Evolutionary conservation across 208 protist species (phyloP), one percentile per base, ranked within the genome.

Genomic region (Acanthamoeba royreba): DNA sequence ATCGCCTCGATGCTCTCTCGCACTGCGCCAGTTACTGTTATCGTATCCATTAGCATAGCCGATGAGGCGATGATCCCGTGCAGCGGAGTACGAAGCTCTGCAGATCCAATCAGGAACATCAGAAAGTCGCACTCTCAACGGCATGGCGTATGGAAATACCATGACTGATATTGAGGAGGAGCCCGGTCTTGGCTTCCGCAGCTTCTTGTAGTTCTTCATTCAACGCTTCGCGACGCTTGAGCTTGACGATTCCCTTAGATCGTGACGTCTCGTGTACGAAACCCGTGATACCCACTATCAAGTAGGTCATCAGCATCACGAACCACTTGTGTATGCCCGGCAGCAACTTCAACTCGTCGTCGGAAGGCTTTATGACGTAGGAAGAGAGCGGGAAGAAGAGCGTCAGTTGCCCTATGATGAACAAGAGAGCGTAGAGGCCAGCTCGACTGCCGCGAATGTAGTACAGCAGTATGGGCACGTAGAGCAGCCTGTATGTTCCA

Each of bases 121-220:
- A 9, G 17, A 8, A 0, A 38, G 4, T 38, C 17, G 28, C 22
- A 31, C 58, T 38, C 45, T 4, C 38, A 79, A 45, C 17, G 66
- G 13, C n/a, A n/a, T 77, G 28, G 66, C 11, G 9, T 19, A 19
- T 19, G 33, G 55, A 28, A 33, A 28, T 17, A 87, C 83, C 87
- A 45, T 92, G 87, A 45, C 87, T 92, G 31, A 92, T 53, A 58
- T 92, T 92, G 87, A 55, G 43, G n/a, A 92, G 40, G 25, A 92
- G 28, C 5, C n/a, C 43, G 13, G 87, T 92, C 61, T 92, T 92
- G 87, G 87, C 87, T 33, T 69, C 17, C 5, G 87, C 28, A 8
- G 87, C 87, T 19, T 92, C 61, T n/a, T 92, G 87, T 5, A 92
- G 61, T 43, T 81, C n/a, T 33, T 79, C 61, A n/a, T 92, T 92